These are phyloP conservation scores for Astrothelium macrocarpum DNA, from an alignment of 495 filamentous ascomycete species.

Conservation along the genomic window DNA sequence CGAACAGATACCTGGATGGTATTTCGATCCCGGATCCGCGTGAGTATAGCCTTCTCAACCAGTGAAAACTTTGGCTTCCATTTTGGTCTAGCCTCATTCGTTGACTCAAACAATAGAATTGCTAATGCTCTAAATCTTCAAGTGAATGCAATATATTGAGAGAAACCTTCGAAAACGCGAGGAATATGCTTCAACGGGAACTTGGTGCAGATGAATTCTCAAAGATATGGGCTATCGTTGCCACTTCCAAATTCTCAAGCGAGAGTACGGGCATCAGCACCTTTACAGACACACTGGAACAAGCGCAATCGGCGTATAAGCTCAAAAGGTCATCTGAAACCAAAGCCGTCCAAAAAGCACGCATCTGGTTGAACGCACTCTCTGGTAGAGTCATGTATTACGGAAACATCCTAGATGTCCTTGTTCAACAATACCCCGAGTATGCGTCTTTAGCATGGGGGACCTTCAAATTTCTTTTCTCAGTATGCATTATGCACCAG, in stretches of 20 bases:
- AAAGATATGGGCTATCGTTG: not conserved
- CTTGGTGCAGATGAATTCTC: not conserved
- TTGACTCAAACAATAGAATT: not conserved
- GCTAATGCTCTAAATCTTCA: not conserved
- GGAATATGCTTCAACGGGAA: not conserved
- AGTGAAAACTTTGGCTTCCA: not conserved
- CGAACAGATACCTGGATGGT: not conserved
- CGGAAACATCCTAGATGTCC: conserved; percentile 12
- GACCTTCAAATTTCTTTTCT: conserved; percentile 27
- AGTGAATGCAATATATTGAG: not conserved
- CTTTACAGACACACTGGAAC: not conserved
- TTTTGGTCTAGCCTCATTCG: too few relatives aligned
- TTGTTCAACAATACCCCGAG: conserved; percentile 25
- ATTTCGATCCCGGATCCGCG: not conserved
- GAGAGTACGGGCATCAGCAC: not conserved
- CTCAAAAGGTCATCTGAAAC: not conserved
- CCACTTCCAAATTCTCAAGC: not conserved
- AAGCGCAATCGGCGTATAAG: not conserved
- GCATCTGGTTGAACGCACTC: not conserved
- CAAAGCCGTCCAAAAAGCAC: not conserved
- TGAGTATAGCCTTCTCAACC: not conserved
- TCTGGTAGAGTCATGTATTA: not conserved
- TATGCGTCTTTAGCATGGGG: conserved; percentile 33
- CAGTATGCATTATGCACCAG: too few relatives aligned
- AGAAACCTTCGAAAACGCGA: not conserved